Evolutionary conservation across 1,284 basidiomycete species (phyloP).

Genomic region (Puccinia novopanici): DNA sequence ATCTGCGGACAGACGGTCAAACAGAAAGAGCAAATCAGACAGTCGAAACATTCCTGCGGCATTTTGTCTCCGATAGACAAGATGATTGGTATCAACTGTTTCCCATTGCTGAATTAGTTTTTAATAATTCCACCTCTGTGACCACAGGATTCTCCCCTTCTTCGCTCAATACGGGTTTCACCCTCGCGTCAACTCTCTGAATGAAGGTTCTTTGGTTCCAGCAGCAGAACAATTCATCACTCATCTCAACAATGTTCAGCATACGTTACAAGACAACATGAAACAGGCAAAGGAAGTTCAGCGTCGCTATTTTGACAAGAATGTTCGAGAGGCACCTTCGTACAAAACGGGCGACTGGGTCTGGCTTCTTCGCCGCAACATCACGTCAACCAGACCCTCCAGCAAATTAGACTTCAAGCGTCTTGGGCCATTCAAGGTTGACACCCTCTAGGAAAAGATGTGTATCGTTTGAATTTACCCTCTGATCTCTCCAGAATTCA

Average conservation of each 20-base stretch:
- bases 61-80: constrained; percentile 51
- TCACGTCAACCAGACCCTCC: background rate
- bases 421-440: constrained; percentile 2
- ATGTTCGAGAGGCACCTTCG: background rate
- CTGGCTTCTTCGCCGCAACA: too few relatives aligned
- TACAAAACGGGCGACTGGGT: constrained; percentile 20
- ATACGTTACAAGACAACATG: background rate
- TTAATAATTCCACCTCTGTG: constrained; percentile 59
- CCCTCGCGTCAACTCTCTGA: constrained; percentile 8
- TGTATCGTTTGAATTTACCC: background rate
- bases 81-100: constrained; percentile 55
- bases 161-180: too few relatives aligned
- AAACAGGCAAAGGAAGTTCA: background rate
- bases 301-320: background rate
- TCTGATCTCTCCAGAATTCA: background rate
- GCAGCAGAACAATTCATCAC: background rate
- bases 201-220: background rate
- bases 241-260: background rate
- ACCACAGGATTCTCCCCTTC: constrained; percentile 58
- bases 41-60: constrained; percentile 50
- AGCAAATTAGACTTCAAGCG: constrained; percentile 12
- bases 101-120: constrained; percentile 57
- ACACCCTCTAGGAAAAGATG: background rate
- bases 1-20: constrained; percentile 42
- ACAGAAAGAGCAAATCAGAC: constrained; percentile 9